Base-by-base conservation (phyloP, 73 alveolate species). In the Paramecium pentaurelia region DNA sequence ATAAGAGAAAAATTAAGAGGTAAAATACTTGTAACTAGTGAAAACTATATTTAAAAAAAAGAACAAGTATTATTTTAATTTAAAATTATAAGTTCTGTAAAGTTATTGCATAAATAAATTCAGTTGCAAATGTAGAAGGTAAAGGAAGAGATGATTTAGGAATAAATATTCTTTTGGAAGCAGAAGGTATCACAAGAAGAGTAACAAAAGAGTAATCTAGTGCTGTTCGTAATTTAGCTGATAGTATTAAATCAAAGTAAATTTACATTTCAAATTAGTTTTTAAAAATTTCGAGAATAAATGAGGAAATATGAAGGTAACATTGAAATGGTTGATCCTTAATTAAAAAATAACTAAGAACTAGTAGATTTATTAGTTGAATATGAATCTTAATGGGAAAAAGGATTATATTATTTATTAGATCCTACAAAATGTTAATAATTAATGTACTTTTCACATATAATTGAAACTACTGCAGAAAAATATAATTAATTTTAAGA, bases 301-400 rank as follows among this genome's bases (percentile, higher is more conserved):
- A 95, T 98, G 68, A 91, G 98, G 64, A 96, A 96, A 92, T 98
- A 97, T 92, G 97, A 96, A 60, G 95, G 92, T 58, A 96, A 97
- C 83, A 98, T 98, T 77, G 99, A 98, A 93, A 95, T 97, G 32
- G 99, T 98, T n/a, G 99, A 98, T 80, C 99, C 99, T 2, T 95
- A 95, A 71, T 95, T 98, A 42, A 96, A 95, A 86, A 98, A 98
- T 87, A 98, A 98, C 86, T 94, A 94, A 68, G 99, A 98, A 83
- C 93, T 98, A 45, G 99, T 97, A 12, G 98, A 96, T 77, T 94
- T 94, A 59, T 88, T 98, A 68, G 86, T 77, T 11, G 95, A 97
- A 45, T 98, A 94, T 86, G 99, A 98, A 92, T 91, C 96, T 40
- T 93, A 95, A 18, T 98, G 99, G 98, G 97, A 97, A 92, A 91